Percentiles rank a stretch among this genome's conserved stretches.
phyloP scores from a whole-genome alignment of 371 early-diverging fungal genomes.

The Zychaea mexicana region DNA sequence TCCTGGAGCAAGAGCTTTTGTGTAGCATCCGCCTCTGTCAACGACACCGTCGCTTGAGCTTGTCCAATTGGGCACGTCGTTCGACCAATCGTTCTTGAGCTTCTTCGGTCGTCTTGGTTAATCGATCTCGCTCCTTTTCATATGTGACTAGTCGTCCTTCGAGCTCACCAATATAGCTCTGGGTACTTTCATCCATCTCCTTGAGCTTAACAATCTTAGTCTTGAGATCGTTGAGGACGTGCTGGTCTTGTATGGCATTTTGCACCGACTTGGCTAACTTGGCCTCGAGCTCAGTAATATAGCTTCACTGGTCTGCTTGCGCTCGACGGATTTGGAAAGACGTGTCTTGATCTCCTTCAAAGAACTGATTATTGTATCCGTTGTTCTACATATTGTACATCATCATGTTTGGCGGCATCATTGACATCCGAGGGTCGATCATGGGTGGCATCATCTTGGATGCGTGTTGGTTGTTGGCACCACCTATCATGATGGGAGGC shows the following conservation, averaged over 20 bases:
- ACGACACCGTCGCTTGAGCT: slow-evolving; percentile 9
- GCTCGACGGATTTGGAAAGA: slow-evolving; percentile 25
- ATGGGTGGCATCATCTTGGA: slow-evolving; percentile 26
- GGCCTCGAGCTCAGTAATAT: slow-evolving; percentile 46
- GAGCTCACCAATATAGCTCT: slow-evolving; percentile 48
- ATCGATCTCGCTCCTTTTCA: slow-evolving; percentile 6
- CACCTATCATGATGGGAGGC: too few relatives aligned
- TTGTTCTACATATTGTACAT: slow-evolving; percentile 25
- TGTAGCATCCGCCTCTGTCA: slow-evolving; percentile 5
- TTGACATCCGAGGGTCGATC: slow-evolving; percentile 36
- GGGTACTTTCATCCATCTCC: slow-evolving; percentile 45
- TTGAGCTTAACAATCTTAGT: slow-evolving; percentile 40
- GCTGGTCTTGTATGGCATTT: slow-evolving; percentile 30
- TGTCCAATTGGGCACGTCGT: slow-evolving; percentile 16
- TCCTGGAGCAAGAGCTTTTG: slow-evolving; percentile 13
- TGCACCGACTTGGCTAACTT: slow-evolving; percentile 38
- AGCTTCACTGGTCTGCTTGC: slow-evolving; percentile 40
- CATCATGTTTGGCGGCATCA: slow-evolving; percentile 26
- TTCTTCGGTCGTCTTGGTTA: neutral
- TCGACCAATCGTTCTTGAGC: slow-evolving; percentile 15
- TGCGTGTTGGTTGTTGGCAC: too few relatives aligned
- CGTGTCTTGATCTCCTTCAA: slow-evolving; percentile 27
- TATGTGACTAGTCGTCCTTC: slow-evolving; percentile 30
- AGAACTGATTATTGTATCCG: slow-evolving; percentile 10
- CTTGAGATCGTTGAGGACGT: slow-evolving; percentile 33